Percentiles rank a stretch among this genome's conserved stretches.
phyloP scores from a whole-genome alignment of 352 stramenopile species.

The Thalassiosira exigua region DNA sequence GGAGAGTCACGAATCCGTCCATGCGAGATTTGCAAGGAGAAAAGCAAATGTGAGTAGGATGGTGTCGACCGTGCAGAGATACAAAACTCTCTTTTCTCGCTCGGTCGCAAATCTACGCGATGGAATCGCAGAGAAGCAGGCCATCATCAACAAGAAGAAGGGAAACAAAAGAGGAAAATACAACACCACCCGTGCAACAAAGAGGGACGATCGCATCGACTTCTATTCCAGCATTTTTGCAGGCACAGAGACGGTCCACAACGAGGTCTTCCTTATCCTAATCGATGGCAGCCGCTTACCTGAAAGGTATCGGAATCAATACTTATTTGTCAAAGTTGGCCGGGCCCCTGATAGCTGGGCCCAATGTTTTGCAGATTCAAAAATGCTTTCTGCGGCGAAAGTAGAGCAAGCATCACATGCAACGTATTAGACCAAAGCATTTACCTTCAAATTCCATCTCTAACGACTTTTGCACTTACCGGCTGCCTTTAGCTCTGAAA shows the following conservation, averaged over 20 bases:
- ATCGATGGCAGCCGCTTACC: too few species aligned
- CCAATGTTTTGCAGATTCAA: too few species aligned
- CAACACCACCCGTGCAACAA: conserved; percentile 2
- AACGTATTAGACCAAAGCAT: too few species aligned
- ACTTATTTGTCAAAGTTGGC: too few species aligned
- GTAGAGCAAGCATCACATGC: too few species aligned
- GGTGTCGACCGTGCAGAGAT: conserved; percentile 6
- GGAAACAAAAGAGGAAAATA: conserved; percentile 3
- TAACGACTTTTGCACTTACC: too few species aligned
- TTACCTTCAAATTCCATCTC: too few species aligned
- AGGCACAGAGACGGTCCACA: background rate
- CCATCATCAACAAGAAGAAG: background rate
- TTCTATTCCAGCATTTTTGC: conserved; percentile 1
- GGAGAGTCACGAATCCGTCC: conserved; percentile 16
- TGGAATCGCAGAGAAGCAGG: conserved; percentile 10
- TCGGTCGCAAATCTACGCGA: conserved; percentile 4
- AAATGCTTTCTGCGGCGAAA: too few species aligned
- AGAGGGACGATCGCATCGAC: background rate
- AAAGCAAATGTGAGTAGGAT: conserved; percentile 8
- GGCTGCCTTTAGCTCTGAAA: too few species aligned
- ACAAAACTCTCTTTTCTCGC: background rate
- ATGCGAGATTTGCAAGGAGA: conserved; percentile 12
- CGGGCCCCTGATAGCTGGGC: too few species aligned
- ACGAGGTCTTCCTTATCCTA: conserved; percentile 5
- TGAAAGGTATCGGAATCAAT: too few species aligned